Conservation (phyloP, 1,284 basidiomycete species). For the Austroboletus novae-zelandiae region DNA sequence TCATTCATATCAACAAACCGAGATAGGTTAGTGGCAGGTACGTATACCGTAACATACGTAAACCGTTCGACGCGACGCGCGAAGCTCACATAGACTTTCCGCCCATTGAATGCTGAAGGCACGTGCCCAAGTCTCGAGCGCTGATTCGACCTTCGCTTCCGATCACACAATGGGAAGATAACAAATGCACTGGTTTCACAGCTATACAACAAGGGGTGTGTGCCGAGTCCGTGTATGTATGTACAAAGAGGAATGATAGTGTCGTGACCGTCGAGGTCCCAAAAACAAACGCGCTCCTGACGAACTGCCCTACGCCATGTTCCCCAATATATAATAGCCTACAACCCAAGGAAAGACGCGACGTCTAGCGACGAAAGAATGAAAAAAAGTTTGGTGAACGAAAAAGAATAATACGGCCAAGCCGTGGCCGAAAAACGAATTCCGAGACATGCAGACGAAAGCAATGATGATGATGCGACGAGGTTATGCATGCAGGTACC, state of each 20-base stretch:
- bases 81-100: no score
- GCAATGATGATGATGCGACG: background rate
- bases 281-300: conserved; percentile 9
- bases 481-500: background rate
- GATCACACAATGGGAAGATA: no score
- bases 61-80: no score
- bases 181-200: conserved; percentile 2
- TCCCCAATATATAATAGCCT: background rate
- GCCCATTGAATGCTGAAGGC: no score
- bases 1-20: no score
- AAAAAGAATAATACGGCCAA: conserved; percentile 7
- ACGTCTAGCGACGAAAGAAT: conserved; percentile 14
- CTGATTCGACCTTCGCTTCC: no score
- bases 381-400: conserved; percentile 9
- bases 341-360: background rate
- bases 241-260: conserved; percentile 1
- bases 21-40: no score
- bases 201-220: conserved; percentile 11
- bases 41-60: no score
- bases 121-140: no score
- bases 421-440: conserved; percentile 3
- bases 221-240: background rate
- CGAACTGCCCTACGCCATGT: conserved; percentile 1
- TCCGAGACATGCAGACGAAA: conserved; percentile 2
- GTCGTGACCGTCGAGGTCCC: conserved; percentile 5